Base-by-base conservation (phyloP, 495 filamentous ascomycete species). In the Neurospora pannonica region DNA sequence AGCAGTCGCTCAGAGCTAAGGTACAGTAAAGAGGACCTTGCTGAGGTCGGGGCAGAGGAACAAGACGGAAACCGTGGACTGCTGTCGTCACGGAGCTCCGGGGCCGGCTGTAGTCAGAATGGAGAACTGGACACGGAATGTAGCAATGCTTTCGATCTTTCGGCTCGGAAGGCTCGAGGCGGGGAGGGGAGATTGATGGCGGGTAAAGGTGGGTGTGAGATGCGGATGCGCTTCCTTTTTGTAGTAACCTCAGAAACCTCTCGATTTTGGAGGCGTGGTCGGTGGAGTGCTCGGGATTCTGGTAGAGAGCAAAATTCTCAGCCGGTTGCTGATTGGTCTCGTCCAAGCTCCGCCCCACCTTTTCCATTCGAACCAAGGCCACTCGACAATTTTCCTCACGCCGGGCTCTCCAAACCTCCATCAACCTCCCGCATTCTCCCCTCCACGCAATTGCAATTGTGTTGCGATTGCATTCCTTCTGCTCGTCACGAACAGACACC, bases 391-490 rank as follows among this genome's bases (percentile, higher is more conserved):
- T 78, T 78, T 78, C 74, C 77, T 76, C 75, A 72, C 40, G 24
- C 71, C 72, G 72, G 70, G 62, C 72, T 71, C 75, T 76, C 75
- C 75, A 71, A 37, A 38, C n/a, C 4, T 28, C 67, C 54, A 70
- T 73, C 71, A 28, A 70, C n/a, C 54, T 73, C 37, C 71, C 54
- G 48, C 54, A n/a, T 24, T 38, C 71, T 37, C 48, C 71, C 71
- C 69, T 73, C 17, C 34, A 36, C n/a, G 69, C n/a, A 70, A 28
- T 86, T 86, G 85, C 85, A 85, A 79, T 75, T 74, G 54, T 76
- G 78, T 83, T 82, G 85, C 85, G 86, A 85, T 87, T 87, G 85
- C 79, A 79, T 81, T 79, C 76, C 78, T 79, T 79, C 78, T 72
- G 71, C 73, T 75, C 74, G 82, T 78, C 80, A 79, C 83, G 71